A percentile compares a stretch with the other conserved stretches of the same genome.
phyloP scores from a whole-genome alignment of 2,329 filamentous ascomycete species.

The Clarireedia homoeocarpa region DNA sequence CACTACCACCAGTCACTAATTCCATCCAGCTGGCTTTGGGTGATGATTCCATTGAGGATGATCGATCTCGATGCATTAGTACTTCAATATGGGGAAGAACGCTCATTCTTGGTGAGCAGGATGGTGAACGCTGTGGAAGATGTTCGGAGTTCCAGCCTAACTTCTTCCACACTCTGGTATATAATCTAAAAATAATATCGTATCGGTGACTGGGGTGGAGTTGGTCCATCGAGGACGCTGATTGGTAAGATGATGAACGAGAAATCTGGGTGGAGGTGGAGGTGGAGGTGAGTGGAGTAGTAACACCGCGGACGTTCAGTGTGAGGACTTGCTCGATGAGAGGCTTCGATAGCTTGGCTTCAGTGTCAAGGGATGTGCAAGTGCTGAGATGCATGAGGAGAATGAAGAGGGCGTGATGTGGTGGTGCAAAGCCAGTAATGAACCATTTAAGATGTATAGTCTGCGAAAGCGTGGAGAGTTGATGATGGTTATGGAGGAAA shows the following conservation, averaged over 20 bases:
- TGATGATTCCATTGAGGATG: not conserved
- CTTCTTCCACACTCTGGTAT: not conserved
- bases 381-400: constrained; percentile 8
- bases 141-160: not conserved
- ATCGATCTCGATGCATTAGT: not conserved
- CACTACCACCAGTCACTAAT: not conserved
- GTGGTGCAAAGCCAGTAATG: constrained; percentile 6
- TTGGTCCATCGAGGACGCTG: not conserved
- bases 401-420: constrained; percentile 8
- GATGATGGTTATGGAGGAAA: constrained; percentile 1
- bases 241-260: not conserved
- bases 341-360: not conserved
- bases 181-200: not conserved
- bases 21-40: not conserved
- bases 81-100: not conserved
- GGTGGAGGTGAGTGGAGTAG: not conserved
- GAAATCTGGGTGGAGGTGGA: not conserved
- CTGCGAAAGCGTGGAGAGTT: not conserved
- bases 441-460: constrained; percentile 5
- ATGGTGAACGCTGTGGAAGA: not conserved
- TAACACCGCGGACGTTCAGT: not conserved
- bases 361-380: not conserved
- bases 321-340: not conserved
- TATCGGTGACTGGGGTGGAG: not conserved
- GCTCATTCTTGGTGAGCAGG: not conserved